These are phyloP conservation scores for Ophiorrhiza pumila DNA, from an alignment of 257 asterid species.

Conservation along the genomic window DNA sequence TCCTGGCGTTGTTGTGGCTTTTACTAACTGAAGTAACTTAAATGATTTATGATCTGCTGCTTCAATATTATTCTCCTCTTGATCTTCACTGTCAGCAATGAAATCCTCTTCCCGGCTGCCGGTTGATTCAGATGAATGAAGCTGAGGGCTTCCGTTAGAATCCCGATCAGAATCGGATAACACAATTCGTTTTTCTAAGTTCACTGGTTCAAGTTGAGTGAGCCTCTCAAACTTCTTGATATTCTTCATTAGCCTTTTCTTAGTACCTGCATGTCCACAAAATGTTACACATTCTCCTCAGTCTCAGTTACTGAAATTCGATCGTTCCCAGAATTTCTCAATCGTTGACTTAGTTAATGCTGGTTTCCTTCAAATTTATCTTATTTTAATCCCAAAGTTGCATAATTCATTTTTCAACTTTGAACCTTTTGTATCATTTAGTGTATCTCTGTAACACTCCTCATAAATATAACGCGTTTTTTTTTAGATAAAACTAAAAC, in stretches of 20 bases:
- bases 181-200: slow-evolving; percentile 44
- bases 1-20: slow-evolving; percentile 35
- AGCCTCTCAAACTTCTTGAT: slow-evolving; percentile 56
- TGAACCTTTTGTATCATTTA: too few species aligned
- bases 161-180: slow-evolving; percentile 44
- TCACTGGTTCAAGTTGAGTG: slow-evolving; percentile 56
- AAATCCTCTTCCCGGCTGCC: slow-evolving; percentile 26
- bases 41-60: slow-evolving; percentile 28
- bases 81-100: slow-evolving; percentile 27
- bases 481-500: too few species aligned
- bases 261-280: slow-evolving; percentile 47
- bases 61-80: slow-evolving; percentile 16
- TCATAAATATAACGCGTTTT: too few species aligned
- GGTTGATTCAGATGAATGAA: slow-evolving; percentile 20
- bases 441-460: too few species aligned
- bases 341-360: too few species aligned
- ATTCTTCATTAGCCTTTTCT: slow-evolving; percentile 56
- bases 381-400: too few species aligned
- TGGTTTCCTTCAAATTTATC: too few species aligned
- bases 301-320: neutral
- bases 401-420: too few species aligned
- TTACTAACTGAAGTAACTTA: slow-evolving; percentile 36
- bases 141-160: slow-evolving; percentile 23
- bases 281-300: neutral
- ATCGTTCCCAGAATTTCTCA: neutral